A percentile compares a stretch with the other conserved stretches of the same genome.
Evolutionary conservation across 441 rosid genomes (phyloP).

Genomic region (Erodium chrysanthum): DNA sequence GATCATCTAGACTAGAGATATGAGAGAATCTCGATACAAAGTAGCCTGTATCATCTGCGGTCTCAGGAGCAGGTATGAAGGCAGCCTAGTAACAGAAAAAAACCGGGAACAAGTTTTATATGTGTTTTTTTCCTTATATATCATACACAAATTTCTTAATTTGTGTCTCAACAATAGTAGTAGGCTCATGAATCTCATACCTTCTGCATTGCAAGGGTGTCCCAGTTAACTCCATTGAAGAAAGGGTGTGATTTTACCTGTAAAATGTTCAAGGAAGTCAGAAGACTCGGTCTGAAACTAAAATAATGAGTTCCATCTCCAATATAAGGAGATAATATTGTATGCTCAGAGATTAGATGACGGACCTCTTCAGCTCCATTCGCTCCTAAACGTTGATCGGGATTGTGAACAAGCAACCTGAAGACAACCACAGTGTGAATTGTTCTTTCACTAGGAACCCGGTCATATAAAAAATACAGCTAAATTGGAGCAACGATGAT

Average conservation of each 20-base stretch:
- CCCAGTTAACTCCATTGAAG: slow-evolving; percentile 68
- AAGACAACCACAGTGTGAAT: slow-evolving; percentile 14
- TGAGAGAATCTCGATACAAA: slow-evolving; percentile 52
- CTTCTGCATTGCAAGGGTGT: slow-evolving; percentile 61
- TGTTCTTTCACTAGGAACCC: neutral
- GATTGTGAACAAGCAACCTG: slow-evolving; percentile 67
- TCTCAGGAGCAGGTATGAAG: slow-evolving; percentile 59
- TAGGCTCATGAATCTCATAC: slow-evolving; percentile 22
- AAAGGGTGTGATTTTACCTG: slow-evolving; percentile 69
- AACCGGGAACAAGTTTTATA: neutral
- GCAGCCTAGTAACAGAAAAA: slow-evolving; percentile 43
- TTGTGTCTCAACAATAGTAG: neutral
- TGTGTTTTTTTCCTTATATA: too few species aligned
- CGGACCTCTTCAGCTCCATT: slow-evolving; percentile 62
- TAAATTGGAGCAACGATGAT: neutral
- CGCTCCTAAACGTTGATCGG: slow-evolving; percentile 58
- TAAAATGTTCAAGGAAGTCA: slow-evolving; percentile 15
- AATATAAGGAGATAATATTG: neutral
- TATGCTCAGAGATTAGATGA: slow-evolving; percentile 14
- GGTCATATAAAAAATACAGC: too few species aligned
- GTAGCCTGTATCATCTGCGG: slow-evolving; percentile 67
- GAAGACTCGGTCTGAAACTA: slow-evolving; percentile 11
- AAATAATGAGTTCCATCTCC: slow-evolving; percentile 9
- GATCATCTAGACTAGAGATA: slow-evolving; percentile 31
- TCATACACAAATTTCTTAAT: neutral